Percentiles rank a stretch among this genome's conserved stretches.
Conservation (phyloP, 768 basidiomycete species). For the Mycena amicta region DNA sequence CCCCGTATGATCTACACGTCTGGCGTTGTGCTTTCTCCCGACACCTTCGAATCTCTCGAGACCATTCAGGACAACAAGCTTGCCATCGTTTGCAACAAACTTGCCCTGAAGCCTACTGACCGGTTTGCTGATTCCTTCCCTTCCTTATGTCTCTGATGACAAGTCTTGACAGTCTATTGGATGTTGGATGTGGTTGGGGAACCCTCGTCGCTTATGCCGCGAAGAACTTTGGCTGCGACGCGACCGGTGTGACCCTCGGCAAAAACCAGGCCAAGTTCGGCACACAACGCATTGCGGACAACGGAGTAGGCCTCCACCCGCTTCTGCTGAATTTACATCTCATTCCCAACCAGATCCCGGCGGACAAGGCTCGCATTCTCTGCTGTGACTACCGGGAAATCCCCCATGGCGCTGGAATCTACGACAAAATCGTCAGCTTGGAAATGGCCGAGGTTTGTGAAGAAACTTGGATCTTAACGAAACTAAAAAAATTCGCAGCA, state of each 20-base stretch:
- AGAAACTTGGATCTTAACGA: neutral
- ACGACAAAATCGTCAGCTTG: conserved; percentile 91
- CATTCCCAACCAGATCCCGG: conserved; percentile 36
- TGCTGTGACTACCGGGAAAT: conserved; percentile 95
- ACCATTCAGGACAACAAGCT: conserved; percentile 98
- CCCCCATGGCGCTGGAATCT: conserved; percentile 71
- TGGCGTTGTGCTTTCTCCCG: conserved; percentile 77
- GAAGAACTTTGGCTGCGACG: conserved; percentile 97
- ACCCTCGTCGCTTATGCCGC: conserved; percentile 92
- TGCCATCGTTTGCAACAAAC: conserved; percentile 91
- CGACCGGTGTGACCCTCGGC: conserved; percentile 91
- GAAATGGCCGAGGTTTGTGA: conserved; percentile 92
- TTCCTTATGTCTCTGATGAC: conserved; percentile 4
- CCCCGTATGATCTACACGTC: conserved; percentile 98
- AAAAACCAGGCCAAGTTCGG: conserved; percentile 93
- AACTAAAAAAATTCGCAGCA: conserved; percentile 62
- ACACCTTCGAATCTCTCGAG: conserved; percentile 81
- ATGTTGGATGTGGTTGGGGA: conserved; percentile 96
- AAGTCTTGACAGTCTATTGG: conserved; percentile 74
- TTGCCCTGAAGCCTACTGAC: conserved; percentile 86
- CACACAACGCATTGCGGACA: conserved; percentile 80
- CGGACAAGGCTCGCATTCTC: conserved; percentile 83
- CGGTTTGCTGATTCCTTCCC: conserved; percentile 36
- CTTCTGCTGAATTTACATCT: conserved; percentile 1
- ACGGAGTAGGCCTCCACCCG: conserved; percentile 51